phyloP scores from a whole-genome alignment of 2,329 filamentous ascomycete species.

The Exophiala mesophila region DNA sequence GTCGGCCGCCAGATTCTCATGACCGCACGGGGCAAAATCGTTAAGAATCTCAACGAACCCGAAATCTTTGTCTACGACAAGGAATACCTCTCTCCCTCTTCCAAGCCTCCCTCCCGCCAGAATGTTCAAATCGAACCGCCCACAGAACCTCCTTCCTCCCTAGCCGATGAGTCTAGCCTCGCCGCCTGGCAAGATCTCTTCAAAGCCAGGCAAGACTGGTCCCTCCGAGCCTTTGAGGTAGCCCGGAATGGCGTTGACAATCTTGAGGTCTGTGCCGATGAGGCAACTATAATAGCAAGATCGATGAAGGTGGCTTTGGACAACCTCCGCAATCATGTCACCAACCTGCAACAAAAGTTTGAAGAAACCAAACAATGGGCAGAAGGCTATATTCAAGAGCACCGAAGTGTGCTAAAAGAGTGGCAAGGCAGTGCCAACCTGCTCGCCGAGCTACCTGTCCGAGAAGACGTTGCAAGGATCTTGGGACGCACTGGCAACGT shows the following conservation, averaged over 20 bases:
- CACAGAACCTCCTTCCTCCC: conserved; percentile 66
- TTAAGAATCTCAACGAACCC: conserved; percentile 67
- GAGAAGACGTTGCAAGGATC: conserved; percentile 39
- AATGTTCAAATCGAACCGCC: conserved; percentile 54
- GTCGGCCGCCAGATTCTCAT: conserved; percentile 78
- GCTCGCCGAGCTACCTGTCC: conserved; percentile 39
- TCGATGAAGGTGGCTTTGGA: conserved; percentile 79
- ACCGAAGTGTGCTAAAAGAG: conserved; percentile 39
- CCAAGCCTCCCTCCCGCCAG: conserved; percentile 47
- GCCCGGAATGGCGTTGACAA: conserved; percentile 63
- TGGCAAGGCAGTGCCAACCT: conserved; percentile 38
- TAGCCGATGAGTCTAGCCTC: conserved; percentile 72
- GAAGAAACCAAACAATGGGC: conserved; percentile 45
- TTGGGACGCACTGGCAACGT: conserved; percentile 26
- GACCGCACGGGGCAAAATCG: conserved; percentile 76
- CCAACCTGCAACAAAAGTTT: conserved; percentile 41
- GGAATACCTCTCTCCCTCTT: conserved; percentile 55
- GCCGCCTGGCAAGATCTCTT: conserved; percentile 86
- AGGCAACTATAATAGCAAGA: conserved; percentile 71
- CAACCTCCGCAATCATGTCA: conserved; percentile 55
- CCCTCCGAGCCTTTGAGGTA: conserved; percentile 62
- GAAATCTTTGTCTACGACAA: conserved; percentile 93
- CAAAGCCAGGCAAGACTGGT: conserved; percentile 75
- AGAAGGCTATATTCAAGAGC: conserved; percentile 40
- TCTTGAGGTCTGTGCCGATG: conserved; percentile 42